Base-by-base conservation (phyloP, 257 asterid genomes). In the Sherardia arvensis region DNA sequence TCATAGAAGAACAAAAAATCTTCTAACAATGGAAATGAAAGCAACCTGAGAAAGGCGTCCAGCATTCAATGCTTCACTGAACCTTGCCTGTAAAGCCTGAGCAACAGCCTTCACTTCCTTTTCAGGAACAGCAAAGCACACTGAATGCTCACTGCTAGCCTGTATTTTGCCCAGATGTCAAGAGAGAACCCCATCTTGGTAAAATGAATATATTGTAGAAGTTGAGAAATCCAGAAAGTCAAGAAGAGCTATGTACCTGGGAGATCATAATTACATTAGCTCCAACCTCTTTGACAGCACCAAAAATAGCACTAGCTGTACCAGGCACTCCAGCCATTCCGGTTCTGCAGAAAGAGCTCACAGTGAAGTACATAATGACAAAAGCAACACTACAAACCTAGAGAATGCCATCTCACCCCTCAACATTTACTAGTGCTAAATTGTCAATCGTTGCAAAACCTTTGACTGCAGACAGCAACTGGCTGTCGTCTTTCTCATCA, bases 291-390 rank as follows among this genome's bases (percentile, higher is more conserved):
- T 87, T 93, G 71, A 85, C 97, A 53, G 90, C 97, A 65, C 88
- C 79, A 78, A 93, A 93, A 77, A 93, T 93, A 72, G 83, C 88
- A 45, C 87, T 85, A 56, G 97, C 87, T 69, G 99, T 93, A 73
- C 99, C 99, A 72, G 97, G 99, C 65, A 93, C 96, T 66, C 99
- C 99, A 55, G 97, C 99, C 99, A 93, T 90, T 80, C 99, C 99
- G 73, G 99, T 93, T 79, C 99, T 93, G 86, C 70, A 74, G 68
- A 70, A 63, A 59, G 38, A 11, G 67, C 17, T 69, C 40, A 67
- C 58, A 70, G 56, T 55, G 58, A 65, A 63, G 62, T 61, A 49
- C 26, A 29, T 26, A 62, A 43, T 34, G 21, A 10, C 18, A 47
- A 62, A 53, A 28, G 33, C 40, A 29, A 51, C 30, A 7, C 58